These are phyloP conservation scores for Exserohilum rostratum DNA, from an alignment of 2,329 filamentous ascomycete genomes.

Conservation along the genomic window DNA sequence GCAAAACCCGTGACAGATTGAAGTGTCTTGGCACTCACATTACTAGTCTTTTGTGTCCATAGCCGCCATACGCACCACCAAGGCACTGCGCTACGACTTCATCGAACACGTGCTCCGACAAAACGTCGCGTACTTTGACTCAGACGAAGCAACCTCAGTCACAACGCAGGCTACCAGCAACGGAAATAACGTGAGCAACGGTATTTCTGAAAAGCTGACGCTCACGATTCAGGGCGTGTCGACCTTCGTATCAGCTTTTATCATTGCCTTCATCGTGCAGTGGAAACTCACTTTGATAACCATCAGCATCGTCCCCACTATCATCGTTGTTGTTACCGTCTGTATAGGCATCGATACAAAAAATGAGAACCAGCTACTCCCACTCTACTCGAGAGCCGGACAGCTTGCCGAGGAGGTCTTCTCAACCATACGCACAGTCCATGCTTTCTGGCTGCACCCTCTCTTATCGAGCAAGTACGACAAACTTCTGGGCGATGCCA, in stretches of 20 bases:
- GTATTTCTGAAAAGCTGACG: constrained; percentile 63
- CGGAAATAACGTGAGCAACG: constrained; percentile 91
- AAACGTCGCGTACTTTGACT: constrained; percentile 64
- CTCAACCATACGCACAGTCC: constrained; percentile 57
- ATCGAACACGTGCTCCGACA: constrained; percentile 64
- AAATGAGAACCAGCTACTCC: constrained; percentile 45
- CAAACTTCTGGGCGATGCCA: constrained; percentile 50
- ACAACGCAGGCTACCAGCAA: constrained; percentile 94
- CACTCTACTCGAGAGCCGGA: constrained; percentile 53
- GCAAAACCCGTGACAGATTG: background rate
- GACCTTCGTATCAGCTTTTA: constrained; percentile 78
- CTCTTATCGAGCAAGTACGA: constrained; percentile 54
- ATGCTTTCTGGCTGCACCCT: constrained; percentile 54
- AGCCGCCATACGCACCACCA: constrained; percentile 59
- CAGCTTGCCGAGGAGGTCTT: constrained; percentile 59
- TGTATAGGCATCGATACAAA: constrained; percentile 46
- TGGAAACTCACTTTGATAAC: constrained; percentile 91
- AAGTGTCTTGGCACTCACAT: constrained; percentile 13
- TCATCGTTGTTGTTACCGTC: constrained; percentile 38
- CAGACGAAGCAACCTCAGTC: constrained; percentile 88
- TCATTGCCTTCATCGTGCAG: constrained; percentile 88
- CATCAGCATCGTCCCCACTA: constrained; percentile 56
- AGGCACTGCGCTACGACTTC: constrained; percentile 64
- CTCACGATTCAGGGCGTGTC: constrained; percentile 51
- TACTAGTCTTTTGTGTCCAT: constrained; percentile 52